Percentiles rank a stretch among this genome's conserved stretches.
Conservation (phyloP, 2,329 filamentous ascomycete species). For the Arthrobotrys iridis region DNA sequence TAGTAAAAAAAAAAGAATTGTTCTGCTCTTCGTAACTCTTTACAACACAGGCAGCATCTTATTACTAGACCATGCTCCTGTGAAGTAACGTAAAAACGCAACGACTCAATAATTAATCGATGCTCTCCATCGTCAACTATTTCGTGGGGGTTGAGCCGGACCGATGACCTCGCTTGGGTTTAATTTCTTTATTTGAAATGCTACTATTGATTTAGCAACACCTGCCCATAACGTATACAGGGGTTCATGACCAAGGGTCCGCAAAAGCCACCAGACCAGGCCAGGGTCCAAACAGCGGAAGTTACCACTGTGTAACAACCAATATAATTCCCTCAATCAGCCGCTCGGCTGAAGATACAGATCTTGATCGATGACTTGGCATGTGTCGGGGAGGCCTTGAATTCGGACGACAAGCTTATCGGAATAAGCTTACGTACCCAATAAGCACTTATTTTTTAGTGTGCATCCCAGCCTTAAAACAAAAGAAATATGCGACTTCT, state of each 20-base stretch:
- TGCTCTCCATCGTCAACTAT: neutral
- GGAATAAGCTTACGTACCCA: slow-evolving; percentile 9
- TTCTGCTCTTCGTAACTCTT: too few relatives aligned
- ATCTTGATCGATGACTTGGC: slow-evolving; percentile 1
- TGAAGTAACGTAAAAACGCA: neutral
- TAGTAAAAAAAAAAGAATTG: neutral
- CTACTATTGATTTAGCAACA: neutral
- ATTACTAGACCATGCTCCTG: neutral
- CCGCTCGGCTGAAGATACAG: slow-evolving; percentile 8
- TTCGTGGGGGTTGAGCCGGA: neutral
- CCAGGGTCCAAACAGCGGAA: neutral
- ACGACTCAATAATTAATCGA: neutral
- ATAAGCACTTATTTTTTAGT: slow-evolving; percentile 1
- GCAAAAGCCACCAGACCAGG: too few relatives aligned
- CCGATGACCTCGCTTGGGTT: neutral
- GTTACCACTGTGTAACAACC: slow-evolving; percentile 4
- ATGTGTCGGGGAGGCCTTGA: neutral
- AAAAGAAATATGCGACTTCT: neutral
- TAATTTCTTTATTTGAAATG: neutral
- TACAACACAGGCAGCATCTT: neutral
- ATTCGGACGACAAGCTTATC: neutral
- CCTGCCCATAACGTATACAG: neutral
- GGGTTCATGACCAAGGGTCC: too few relatives aligned
- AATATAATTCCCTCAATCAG: slow-evolving; percentile 16
- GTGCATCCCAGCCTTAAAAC: slow-evolving; percentile 4